Base-by-base conservation (phyloP, 2,329 filamentous ascomycete species). In the Pseudogymnoascus sp. region DNA sequence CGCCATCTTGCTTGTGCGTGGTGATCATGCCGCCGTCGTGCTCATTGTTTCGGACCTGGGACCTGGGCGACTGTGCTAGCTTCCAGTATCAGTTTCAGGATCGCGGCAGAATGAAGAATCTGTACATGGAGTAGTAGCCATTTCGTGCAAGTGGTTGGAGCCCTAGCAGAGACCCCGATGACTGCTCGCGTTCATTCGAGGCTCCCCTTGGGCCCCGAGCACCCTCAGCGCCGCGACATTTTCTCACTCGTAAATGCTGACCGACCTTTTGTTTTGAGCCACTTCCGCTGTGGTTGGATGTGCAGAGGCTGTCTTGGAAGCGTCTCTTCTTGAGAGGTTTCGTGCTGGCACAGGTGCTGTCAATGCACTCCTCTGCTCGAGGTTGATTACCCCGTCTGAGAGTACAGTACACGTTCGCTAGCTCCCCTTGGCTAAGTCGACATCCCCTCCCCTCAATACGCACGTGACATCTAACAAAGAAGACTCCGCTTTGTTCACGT, bases 251-350 rank as follows among this genome's bases (percentile, higher is more conserved):
- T 55, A 55, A 55, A 33, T 55, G 5, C 48, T 55, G 48, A 55
- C 48, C 48, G 48, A 55, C 48, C 48, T 55, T 48, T 45, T 33
- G 29, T 33, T 55, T 55, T 12, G n/a, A 55, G 48, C 48, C 42
- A 48, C 42, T 29, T 48, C 25, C 48, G 27, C 45, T 15, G 45
- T 33, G 45, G 29, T 8, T 55, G 18, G 18, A 55, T 55, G 27
- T 18, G n/a, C 48, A 33, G 48, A 55, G 29, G 45, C 48, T 33
- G 33, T 55, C 33, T 29, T 55, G 33, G 29, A 55, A 18, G 48
- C 27, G 48, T 55, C 48, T 55, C 48, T 55, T 55, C 29, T 55
- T 33, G 29, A 33, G 45, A 27, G 9, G 48, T 55, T 33, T 27
- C 48, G 48, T 55, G 29, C 48, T 10, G 48, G 29, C 48, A 55